Evolutionary conservation across 1,139 yeast genomes (phyloP), one percentile per base, ranked within the genome.

Genomic region (Diutina pseudorugosa): DNA sequence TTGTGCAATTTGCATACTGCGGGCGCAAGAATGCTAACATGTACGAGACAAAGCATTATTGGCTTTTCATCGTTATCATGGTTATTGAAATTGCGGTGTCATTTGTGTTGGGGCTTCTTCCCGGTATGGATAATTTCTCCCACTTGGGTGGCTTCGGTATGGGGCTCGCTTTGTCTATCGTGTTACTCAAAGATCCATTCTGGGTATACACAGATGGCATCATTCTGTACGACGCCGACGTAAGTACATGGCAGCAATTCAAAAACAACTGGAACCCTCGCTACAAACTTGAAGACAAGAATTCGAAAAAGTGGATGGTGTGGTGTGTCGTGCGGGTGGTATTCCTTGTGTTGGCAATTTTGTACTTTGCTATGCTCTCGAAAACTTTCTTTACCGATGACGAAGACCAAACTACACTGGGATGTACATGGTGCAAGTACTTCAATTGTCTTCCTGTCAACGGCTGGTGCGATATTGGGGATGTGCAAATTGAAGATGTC

Each of bases 101-200:
- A 43, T 73, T 85, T 53, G 86, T 78, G 2, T 66, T 85, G 27
- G 93, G 93, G 0, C 67, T 85, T 36, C 66, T 85, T 19, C 93
- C 93, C 0, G 93, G 93, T 0, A 65, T 85, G 53, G 93, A 85
- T 64, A 85, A 85, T 63, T 85, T 85, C 62, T 77, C 87, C 53
- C 93, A 85, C 62, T 77, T 85, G 57, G 93, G 93, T 5, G 93
- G 93, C 3, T 83, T 84, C 65, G 78, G 82, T 25, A 68, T 81
- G 67, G 93, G 93, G 0, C 51, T 82, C 1, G 64, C 81, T 27
- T 59, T 73, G 41, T 81, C 85, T 1, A 62, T 81, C 0, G 66
- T 77, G 0, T 58, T 83, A n/a, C 61, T 85, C 41, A 73, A 80
- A 49, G 84, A 82, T 56, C 93, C 93, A 2, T 68, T 72, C 59